These are phyloP conservation scores for Amaranthus palmeri DNA, from an alignment of 148 eudicot species.

Conservation along the genomic window DNA sequence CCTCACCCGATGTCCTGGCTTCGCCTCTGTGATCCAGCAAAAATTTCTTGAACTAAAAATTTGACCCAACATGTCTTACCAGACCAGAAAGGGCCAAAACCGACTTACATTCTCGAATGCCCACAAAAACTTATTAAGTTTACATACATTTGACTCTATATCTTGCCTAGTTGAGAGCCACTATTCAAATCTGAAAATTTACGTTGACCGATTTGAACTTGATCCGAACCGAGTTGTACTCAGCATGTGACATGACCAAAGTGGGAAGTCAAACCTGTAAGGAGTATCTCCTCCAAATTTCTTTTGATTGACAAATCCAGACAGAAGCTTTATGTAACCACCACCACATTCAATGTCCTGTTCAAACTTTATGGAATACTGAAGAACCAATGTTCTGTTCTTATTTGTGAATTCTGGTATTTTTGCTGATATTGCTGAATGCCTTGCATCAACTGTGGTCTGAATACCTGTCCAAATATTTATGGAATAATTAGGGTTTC, in stretches of 20 bases:
- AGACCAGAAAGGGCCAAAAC: too few species aligned
- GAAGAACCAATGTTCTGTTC: constrained; percentile 74
- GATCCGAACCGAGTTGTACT: neutral
- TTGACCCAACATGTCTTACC: too few species aligned
- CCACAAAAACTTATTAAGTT: too few species aligned
- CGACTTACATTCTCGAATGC: too few species aligned
- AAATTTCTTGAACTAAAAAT: too few species aligned
- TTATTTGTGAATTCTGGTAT: constrained; percentile 70
- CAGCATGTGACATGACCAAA: neutral
- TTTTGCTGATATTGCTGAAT: constrained; percentile 76
- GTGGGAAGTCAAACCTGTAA: constrained; percentile 49
- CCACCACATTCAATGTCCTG: constrained; percentile 91
- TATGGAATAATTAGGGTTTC: too few species aligned
- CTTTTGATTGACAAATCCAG: constrained; percentile 79
- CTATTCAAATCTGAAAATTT: too few species aligned
- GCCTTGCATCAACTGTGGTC: constrained; percentile 67
- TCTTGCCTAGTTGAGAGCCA: too few species aligned
- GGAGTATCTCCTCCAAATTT: constrained; percentile 91
- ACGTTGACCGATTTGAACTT: neutral
- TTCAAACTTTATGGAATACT: constrained; percentile 67
- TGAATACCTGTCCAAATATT: constrained; percentile 52
- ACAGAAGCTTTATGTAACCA: constrained; percentile 72
- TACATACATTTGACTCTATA: too few species aligned
- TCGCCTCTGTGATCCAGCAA: too few species aligned
- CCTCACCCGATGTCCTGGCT: too few species aligned